Evolutionary conservation across 2,329 filamentous ascomycete genomes (phyloP), one percentile per base, ranked within the genome.

Genomic region (Penicillium decumbens): DNA sequence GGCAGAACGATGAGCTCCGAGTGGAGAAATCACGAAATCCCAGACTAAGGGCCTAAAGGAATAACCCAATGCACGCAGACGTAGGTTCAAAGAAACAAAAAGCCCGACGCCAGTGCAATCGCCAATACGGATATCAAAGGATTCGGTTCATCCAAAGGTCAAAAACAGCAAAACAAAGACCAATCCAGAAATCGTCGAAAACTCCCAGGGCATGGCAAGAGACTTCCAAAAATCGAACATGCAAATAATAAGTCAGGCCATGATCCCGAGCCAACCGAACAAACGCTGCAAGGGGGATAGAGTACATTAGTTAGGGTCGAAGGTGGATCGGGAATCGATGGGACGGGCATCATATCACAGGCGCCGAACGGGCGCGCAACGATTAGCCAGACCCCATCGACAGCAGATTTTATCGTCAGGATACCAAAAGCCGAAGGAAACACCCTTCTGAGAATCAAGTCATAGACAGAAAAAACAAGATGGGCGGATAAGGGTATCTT

Each of bases 61-160:
- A 44, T 45, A 51, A 45, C 53, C 53, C 51, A 53, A 57, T 54
- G 60, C 58, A 57, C 50, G 50, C 51, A 51, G 48, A 60, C 54
- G 50, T 49, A 58, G 51, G 56, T 55, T 50, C 54, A 56, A 55
- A 37, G 52, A 63, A 58, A 51, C 37, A 61, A 55, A 52, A 58
- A 63, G 40, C 61, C 62, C 49, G 57, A 65, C 65, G 64, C 65
- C 65, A 57, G 58, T 55, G 56, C 61, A 61, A 56, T 66, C 61
- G 63, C 65, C 64, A 57, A 65, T 57, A 62, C 62, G 66, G 65
- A 68, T 68, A 68, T 68, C 65, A 68, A 20, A 64, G 55, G 56
- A 53, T 50, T 55, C 23, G 50, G 56, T 50, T 41, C 41, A 49
- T 50, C 38, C 49, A 53, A 54, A 54, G 38, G 24, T 40, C 38